phyloP scores from a whole-genome alignment of 352 stramenopile species.

The Ophiocytium majus region DNA sequence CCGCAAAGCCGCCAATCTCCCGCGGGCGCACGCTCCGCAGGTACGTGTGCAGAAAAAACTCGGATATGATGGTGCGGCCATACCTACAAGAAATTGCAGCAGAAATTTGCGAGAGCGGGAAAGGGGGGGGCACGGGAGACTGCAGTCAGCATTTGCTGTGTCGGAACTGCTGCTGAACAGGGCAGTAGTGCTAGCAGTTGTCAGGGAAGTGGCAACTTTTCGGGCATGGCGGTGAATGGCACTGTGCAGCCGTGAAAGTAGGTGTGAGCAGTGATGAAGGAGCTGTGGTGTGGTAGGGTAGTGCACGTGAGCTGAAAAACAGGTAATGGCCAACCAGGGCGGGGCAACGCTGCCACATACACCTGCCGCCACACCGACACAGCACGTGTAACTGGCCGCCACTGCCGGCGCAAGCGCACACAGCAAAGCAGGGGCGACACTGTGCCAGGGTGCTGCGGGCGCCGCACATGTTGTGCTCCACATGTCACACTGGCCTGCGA shows the following conservation, averaged over 20 bases:
- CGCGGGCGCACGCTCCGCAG: constrained; percentile 45
- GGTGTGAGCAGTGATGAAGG: no score
- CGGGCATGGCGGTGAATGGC: background rate
- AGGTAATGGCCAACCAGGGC: no score
- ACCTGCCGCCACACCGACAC: no score
- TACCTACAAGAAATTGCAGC: constrained; percentile 25
- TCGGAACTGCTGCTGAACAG: background rate
- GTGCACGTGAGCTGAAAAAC: no score
- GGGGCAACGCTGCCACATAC: no score
- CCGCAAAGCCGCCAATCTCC: constrained; percentile 38
- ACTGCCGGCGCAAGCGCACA: no score
- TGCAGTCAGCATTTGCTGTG: background rate
- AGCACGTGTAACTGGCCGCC: no score
- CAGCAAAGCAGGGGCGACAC: no score
- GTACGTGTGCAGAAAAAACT: constrained; percentile 51
- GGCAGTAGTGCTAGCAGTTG: background rate
- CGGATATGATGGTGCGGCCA: constrained; percentile 52
- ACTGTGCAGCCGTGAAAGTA: background rate
- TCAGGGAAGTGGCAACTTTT: background rate
- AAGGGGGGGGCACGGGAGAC: background rate
- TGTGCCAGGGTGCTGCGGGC: no score
- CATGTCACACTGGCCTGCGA: no score
- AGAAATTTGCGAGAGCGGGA: background rate
- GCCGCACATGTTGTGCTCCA: no score
- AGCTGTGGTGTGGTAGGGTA: no score